Conservation (phyloP, 179 eudicot genomes). For the Pouteria campechiana region DNA sequence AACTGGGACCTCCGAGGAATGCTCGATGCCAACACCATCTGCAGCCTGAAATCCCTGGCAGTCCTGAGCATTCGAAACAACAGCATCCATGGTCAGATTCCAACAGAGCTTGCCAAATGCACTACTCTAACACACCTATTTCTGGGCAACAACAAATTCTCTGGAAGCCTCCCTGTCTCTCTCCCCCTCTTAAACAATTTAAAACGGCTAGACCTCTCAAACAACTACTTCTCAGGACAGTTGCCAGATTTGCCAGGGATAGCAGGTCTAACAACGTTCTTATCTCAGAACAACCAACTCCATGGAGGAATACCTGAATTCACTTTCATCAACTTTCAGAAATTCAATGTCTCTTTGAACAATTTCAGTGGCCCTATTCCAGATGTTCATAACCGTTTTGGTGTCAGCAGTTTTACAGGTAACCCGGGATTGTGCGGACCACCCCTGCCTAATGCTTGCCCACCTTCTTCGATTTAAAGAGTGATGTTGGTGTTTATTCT, state of each 20-base stretch:
- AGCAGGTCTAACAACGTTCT: slow-evolving; percentile 24
- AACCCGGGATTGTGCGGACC: slow-evolving; percentile 37
- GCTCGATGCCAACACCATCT: slow-evolving; percentile 22
- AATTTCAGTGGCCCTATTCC: slow-evolving; percentile 32
- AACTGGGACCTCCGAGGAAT: slow-evolving; percentile 15
- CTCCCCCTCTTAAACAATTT: slow-evolving; percentile 17
- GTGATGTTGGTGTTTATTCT: too few species aligned
- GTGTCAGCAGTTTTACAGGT: slow-evolving; percentile 19
- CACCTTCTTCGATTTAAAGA: slow-evolving; percentile 5
- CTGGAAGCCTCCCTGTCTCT: slow-evolving; percentile 21
- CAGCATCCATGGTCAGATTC: slow-evolving; percentile 17
- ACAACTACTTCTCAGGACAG: slow-evolving; percentile 18
- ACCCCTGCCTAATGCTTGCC: slow-evolving; percentile 21
- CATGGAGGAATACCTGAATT: slow-evolving; percentile 22
- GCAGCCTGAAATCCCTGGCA: slow-evolving; percentile 8
- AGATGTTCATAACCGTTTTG: slow-evolving; percentile 11
- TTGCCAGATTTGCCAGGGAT: slow-evolving; percentile 26
- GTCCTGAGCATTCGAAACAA: slow-evolving; percentile 26
- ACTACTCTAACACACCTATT: slow-evolving; percentile 22
- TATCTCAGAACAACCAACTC: slow-evolving; percentile 24
- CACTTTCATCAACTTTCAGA: slow-evolving; percentile 17
- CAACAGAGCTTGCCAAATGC: slow-evolving; percentile 26
- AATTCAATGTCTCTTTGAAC: slow-evolving; percentile 35
- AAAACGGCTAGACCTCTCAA: slow-evolving; percentile 24
- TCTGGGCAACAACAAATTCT: slow-evolving; percentile 20